phyloP scores from a whole-genome alignment of 1,284 basidiomycete genomes.

The Anthracocystis setariae region DNA sequence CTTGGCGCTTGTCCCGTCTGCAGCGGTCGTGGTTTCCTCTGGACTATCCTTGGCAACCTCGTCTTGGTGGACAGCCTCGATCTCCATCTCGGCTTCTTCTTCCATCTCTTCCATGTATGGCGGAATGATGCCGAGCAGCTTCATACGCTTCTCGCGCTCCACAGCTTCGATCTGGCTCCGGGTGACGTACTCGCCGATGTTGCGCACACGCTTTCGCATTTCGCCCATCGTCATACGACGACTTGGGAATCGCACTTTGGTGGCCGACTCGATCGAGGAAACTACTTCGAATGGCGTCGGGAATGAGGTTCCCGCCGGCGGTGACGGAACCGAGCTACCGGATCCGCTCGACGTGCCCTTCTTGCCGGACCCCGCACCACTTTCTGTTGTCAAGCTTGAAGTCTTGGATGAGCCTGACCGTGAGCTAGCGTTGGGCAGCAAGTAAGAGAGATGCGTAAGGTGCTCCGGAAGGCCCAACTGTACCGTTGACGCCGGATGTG shows the following conservation, averaged over 20 bases:
- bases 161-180: constrained; percentile 68
- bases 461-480: constrained; percentile 95
- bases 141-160: constrained; percentile 66
- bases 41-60: constrained; percentile 4
- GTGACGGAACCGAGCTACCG: constrained; percentile 23
- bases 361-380: constrained; percentile 17
- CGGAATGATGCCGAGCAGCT: constrained; percentile 73
- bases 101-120: constrained; percentile 57
- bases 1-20: neutral
- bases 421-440: constrained; percentile 77
- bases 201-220: constrained; percentile 93
- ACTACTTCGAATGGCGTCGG: constrained; percentile 69
- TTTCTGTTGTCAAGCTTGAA: constrained; percentile 6
- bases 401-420: constrained; percentile 69
- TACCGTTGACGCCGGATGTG: constrained; percentile 74
- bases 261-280: constrained; percentile 77
- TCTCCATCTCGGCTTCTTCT: constrained; percentile 77
- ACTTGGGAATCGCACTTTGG: constrained; percentile 91
- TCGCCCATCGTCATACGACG: constrained; percentile 93
- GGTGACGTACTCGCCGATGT: constrained; percentile 85
- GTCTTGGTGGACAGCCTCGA: constrained; percentile 70
- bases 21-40: neutral
- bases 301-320: constrained; percentile 73
- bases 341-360: constrained; percentile 25
- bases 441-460: constrained; percentile 83